Conservation (phyloP, 2,329 filamentous ascomycete genomes). For the Ustilaginoidea virens region DNA sequence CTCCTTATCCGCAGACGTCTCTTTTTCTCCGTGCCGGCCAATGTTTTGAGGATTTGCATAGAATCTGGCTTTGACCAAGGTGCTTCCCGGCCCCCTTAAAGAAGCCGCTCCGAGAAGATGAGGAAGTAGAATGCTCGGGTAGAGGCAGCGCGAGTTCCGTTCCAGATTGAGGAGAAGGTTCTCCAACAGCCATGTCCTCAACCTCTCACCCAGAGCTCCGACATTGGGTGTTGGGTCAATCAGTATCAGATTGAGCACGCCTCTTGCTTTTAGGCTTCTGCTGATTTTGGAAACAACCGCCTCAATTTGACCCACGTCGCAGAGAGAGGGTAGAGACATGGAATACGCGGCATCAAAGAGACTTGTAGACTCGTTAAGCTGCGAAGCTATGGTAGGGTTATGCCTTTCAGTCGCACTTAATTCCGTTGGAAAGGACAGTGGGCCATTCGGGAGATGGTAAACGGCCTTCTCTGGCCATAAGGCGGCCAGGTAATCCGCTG, state of each 20-base stretch:
- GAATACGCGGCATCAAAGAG: slow-evolving; percentile 35
- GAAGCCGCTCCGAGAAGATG: slow-evolving; percentile 41
- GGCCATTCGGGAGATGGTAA: slow-evolving; percentile 3
- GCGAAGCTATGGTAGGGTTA: slow-evolving; percentile 8
- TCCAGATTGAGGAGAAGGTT: slow-evolving; percentile 45
- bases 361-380: slow-evolving; percentile 22
- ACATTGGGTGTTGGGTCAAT: slow-evolving; percentile 46
- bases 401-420: slow-evolving; percentile 2
- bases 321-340: slow-evolving; percentile 38
- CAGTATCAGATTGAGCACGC: slow-evolving; percentile 41
- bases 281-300: slow-evolving; percentile 39
- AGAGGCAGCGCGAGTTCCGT: slow-evolving; percentile 40
- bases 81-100: slow-evolving; percentile 31
- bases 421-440: slow-evolving; percentile 2
- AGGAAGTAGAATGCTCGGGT: slow-evolving; percentile 42
- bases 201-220: slow-evolving; percentile 36
- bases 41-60: slow-evolving; percentile 24
- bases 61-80: slow-evolving; percentile 31
- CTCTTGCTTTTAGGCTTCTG: slow-evolving; percentile 36
- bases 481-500: not conserved
- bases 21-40: slow-evolving; percentile 8
- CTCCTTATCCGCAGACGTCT: slow-evolving; percentile 11
- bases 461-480: slow-evolving; percentile 2
- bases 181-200: slow-evolving; percentile 46
- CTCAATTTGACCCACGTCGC: slow-evolving; percentile 41